Base-by-base conservation (phyloP, 495 filamentous ascomycete genomes). In the Podospora conica region DNA sequence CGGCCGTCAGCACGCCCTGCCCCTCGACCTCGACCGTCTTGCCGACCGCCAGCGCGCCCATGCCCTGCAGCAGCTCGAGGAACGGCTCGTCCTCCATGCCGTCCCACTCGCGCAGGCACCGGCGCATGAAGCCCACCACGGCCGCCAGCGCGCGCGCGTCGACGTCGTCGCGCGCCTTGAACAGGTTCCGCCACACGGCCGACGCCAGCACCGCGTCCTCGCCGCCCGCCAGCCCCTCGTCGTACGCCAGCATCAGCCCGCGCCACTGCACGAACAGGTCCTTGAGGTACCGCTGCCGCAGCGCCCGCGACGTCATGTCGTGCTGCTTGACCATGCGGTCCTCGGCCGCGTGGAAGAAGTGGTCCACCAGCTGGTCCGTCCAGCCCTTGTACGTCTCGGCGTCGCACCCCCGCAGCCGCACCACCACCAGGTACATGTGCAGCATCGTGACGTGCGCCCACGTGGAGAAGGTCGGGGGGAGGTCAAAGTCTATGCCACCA, bases 361-460 rank as follows among this genome's bases (percentile, higher is more conserved):
- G 92, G 76, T 98, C 91, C 31, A 95, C 86, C n/a, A 83, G 71
- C 73, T 79, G 78, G 40, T 71, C 67, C 69, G 80, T 79, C 77
- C 76, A 81, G 55, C 71, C 68, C 54, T 73, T 70, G 64, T 77
- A 74, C 15, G 67, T 53, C 7, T 76, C 74, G 53, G 91, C 81
- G 22, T 90, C 89, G 65, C 95, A 84, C 66, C 83, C 83, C 58
- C 95, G 90, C 57, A 97, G 79, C 54, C 94, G 89, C n/a, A 90
- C 89, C n/a, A 89, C 89, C 53, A 97, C 77, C 60, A 96, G 84
- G 81, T 96, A 97, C 87, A 98, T 90, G 80, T 98, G 93, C 15
- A 98, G 84, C 80, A 98, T 92, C 21, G 93, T 93, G 53, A 98
- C 86, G 74, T 97, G 95, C 8, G 96, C 89, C 96, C 95, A 98